A percentile compares a stretch with the other conserved stretches of the same genome.
These are phyloP conservation scores for Neolentinus lepideus DNA, from an alignment of 1,284 basidiomycete species.

Conservation along the genomic window DNA sequence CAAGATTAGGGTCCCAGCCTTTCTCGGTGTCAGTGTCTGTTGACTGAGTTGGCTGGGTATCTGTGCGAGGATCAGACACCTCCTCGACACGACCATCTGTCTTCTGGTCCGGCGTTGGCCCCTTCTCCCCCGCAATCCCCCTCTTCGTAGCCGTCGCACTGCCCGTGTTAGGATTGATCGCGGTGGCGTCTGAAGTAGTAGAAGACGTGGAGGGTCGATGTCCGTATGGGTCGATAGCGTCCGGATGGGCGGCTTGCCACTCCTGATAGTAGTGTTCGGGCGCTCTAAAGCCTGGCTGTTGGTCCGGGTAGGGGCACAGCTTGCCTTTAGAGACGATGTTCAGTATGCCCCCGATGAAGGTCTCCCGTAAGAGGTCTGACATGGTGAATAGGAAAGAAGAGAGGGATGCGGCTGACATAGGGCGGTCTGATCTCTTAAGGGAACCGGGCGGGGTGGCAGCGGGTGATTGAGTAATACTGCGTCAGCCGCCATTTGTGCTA, in stretches of 20 bases:
- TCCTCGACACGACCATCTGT: not conserved
- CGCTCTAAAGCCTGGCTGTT: not conserved
- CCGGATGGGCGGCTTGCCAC: not conserved
- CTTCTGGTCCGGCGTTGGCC: not conserved
- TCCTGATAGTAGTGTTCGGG: not conserved
- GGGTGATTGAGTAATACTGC: not conserved
- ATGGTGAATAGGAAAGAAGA: not conserved
- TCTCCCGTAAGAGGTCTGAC: conserved; percentile 1
- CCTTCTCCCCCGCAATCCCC: not conserved
- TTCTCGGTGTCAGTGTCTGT: conserved; percentile 4
- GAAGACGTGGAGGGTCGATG: not conserved
- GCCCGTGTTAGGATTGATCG: not conserved
- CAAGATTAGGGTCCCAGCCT: conserved; percentile 13
- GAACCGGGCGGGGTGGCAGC: not conserved
- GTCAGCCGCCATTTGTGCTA: not conserved
- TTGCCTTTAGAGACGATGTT: not conserved
- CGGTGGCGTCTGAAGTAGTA: not conserved
- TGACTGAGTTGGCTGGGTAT: not conserved
- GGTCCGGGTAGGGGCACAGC: not conserved
- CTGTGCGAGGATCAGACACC: not conserved
- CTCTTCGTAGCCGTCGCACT: not conserved
- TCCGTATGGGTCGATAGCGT: not conserved
- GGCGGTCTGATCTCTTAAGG: not conserved
- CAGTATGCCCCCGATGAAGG: not conserved
- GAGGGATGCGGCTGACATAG: not conserved